Percentiles rank a stretch among this genome's conserved stretches.
Conservation (phyloP, 2,329 filamentous ascomycete genomes). For the Fusarium mundagurra region DNA sequence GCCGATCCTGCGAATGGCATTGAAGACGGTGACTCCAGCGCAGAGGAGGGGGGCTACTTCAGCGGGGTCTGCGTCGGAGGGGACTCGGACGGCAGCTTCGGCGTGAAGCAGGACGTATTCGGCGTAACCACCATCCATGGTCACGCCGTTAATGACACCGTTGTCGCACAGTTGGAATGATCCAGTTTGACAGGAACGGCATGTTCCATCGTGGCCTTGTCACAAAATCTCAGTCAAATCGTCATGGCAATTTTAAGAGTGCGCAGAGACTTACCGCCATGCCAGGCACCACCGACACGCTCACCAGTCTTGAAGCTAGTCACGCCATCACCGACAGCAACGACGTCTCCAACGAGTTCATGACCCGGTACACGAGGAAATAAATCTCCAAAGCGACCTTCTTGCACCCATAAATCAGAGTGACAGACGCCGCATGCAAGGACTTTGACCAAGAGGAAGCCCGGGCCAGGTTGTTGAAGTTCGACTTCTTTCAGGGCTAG, state of each 20-base stretch:
- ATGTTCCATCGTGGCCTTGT: slow-evolving; percentile 66
- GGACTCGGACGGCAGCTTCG: slow-evolving; percentile 68
- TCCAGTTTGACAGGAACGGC: slow-evolving; percentile 69
- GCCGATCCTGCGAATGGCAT: slow-evolving; percentile 63
- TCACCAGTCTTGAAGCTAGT: slow-evolving; percentile 70
- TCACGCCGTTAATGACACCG: slow-evolving; percentile 70
- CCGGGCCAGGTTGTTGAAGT: slow-evolving; percentile 63
- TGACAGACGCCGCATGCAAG: slow-evolving; percentile 78
- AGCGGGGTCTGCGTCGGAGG: slow-evolving; percentile 59
- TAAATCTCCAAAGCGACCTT: slow-evolving; percentile 61
- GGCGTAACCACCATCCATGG: slow-evolving; percentile 72
- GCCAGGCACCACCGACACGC: slow-evolving; percentile 64
- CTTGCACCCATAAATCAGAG: slow-evolving; percentile 62
- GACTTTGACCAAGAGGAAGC: slow-evolving; percentile 75
- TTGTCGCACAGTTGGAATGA: slow-evolving; percentile 75
- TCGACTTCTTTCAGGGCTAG: slow-evolving; percentile 67
- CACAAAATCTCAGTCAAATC: neutral
- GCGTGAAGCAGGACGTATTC: slow-evolving; percentile 69
- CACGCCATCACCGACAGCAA: slow-evolving; percentile 66
- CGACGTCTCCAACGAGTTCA: slow-evolving; percentile 74
- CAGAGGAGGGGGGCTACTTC: slow-evolving; percentile 69
- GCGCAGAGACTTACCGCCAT: slow-evolving; percentile 30
- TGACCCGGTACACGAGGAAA: slow-evolving; percentile 75
- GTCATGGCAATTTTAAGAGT: rapidly evolving
- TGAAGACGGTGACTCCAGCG: slow-evolving; percentile 73